phyloP scores from a whole-genome alignment of 192 early-diverging fungal species.

The Polychytrium aggregatum region DNA sequence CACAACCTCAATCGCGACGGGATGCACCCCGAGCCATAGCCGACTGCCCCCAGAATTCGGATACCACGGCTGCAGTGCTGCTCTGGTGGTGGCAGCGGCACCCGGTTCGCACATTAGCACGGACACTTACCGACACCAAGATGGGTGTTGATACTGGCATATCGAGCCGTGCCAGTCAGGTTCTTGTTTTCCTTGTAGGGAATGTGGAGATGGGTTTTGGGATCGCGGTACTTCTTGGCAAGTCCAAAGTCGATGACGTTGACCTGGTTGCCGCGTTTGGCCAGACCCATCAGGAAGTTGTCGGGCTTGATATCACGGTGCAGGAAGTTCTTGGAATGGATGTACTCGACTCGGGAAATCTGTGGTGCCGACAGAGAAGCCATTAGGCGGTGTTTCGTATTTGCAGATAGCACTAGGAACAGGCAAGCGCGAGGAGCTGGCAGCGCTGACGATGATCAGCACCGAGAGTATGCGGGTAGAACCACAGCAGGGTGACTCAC shows the following conservation, averaged over 20 bases:
- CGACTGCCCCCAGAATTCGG: too few species aligned
- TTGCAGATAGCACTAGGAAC: too few species aligned
- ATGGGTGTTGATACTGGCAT: slow-evolving; percentile 98
- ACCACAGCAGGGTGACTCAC: slow-evolving; percentile 15
- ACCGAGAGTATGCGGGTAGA: neutral
- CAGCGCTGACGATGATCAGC: neutral
- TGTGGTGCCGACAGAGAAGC: too few species aligned
- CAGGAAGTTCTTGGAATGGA: slow-evolving; percentile 59
- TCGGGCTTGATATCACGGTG: slow-evolving; percentile 55
- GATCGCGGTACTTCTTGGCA: slow-evolving; percentile 96
- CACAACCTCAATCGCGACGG: too few species aligned
- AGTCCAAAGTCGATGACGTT: slow-evolving; percentile 97
- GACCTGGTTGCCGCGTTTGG: slow-evolving; percentile 51
- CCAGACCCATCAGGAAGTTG: slow-evolving; percentile 53
- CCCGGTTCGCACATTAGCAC: too few species aligned
- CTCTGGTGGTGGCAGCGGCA: too few species aligned
- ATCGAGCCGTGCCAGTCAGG: slow-evolving; percentile 90
- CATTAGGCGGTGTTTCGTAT: too few species aligned
- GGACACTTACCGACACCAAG: slow-evolving; percentile 36
- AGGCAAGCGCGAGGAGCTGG: too few species aligned
- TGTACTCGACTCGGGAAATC: slow-evolving; percentile 54
- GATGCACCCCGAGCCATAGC: too few species aligned
- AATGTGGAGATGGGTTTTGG: slow-evolving; percentile 93
- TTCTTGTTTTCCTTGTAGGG: slow-evolving; percentile 93
- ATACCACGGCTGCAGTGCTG: too few species aligned